These are phyloP conservation scores for Suillus sp. DNA, from an alignment of 768 basidiomycete genomes.

Conservation along the genomic window DNA sequence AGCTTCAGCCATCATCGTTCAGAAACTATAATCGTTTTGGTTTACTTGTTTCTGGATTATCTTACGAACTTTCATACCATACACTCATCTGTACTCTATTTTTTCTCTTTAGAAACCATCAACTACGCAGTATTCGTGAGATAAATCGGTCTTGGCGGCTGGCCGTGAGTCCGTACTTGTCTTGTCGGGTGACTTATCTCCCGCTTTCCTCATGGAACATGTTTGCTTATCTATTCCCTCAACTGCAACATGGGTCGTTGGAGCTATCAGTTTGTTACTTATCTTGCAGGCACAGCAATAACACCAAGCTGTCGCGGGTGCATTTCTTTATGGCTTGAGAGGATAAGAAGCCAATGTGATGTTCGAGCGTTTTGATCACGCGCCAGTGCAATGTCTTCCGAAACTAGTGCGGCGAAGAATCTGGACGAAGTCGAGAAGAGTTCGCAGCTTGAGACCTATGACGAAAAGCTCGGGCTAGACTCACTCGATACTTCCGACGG, in stretches of 20 bases:
- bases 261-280: conserved; percentile 3
- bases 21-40: conserved; percentile 63
- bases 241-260: conserved; percentile 1
- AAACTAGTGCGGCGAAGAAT: conserved; percentile 15
- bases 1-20: conserved; percentile 87
- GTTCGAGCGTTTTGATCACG: conserved; percentile 3
- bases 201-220: conserved; percentile 14
- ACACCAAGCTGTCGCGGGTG: conserved; percentile 12
- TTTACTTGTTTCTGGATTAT: conserved; percentile 13
- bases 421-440: conserved; percentile 21
- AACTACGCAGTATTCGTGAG: conserved; percentile 13
- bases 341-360: conserved; percentile 15
- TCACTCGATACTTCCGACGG: conserved; percentile 45
- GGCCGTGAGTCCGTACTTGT: conserved; percentile 2
- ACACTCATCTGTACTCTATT: conserved; percentile 17
- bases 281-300: conserved; percentile 14
- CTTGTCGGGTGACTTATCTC: conserved; percentile 4
- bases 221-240: conserved; percentile 22
- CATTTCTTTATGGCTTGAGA: conserved; percentile 7
- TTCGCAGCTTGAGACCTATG: conserved; percentile 20
- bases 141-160: conserved; percentile 8
- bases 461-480: conserved; percentile 36
- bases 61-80: conserved; percentile 21
- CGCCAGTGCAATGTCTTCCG: conserved; percentile 22
- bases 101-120: conserved; percentile 14